Conservation (phyloP, 2,329 filamentous ascomycete species). For the Xenoacremonium recifei region DNA sequence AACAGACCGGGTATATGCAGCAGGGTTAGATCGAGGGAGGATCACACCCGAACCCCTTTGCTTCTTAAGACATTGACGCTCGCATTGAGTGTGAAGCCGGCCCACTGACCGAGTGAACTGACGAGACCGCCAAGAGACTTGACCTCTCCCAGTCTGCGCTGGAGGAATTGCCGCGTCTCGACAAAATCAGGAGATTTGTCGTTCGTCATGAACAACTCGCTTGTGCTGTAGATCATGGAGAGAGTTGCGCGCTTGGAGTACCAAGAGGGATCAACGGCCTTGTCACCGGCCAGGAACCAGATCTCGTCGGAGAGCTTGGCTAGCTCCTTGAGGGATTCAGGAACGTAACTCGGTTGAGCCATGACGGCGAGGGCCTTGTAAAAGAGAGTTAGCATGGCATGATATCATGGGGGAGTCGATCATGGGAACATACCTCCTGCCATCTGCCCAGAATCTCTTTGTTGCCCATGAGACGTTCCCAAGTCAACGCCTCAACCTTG, state of each 20-base stretch:
- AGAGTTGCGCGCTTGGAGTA: constrained; percentile 65
- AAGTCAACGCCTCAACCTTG: constrained; percentile 69
- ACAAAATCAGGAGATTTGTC: constrained; percentile 71
- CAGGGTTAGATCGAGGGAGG: neutral
- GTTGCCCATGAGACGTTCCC: constrained; percentile 78
- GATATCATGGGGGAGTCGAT: too few species aligned
- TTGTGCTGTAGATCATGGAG: constrained; percentile 62
- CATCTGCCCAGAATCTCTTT: constrained; percentile 69
- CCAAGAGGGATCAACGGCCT: constrained; percentile 80
- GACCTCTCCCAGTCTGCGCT: constrained; percentile 70
- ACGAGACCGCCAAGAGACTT: constrained; percentile 61
- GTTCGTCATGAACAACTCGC: constrained; percentile 92
- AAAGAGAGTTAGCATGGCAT: constrained; percentile 14
- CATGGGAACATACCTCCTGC: constrained; percentile 85
- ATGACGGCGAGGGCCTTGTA: constrained; percentile 80
- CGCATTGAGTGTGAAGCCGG: constrained; percentile 76
- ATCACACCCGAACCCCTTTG: constrained; percentile 78
- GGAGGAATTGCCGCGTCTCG: constrained; percentile 79
- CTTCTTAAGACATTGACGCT: constrained; percentile 81
- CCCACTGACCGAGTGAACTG: constrained; percentile 68
- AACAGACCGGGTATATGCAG: too few species aligned
- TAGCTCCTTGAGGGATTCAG: constrained; percentile 75
- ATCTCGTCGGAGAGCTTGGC: constrained; percentile 87
- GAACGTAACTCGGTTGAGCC: constrained; percentile 78
- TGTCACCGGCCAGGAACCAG: constrained; percentile 81